Evolutionary conservation across 139 green algal genomes (phyloP).

Genomic region (Chlamydomonas asymmetrica): DNA sequence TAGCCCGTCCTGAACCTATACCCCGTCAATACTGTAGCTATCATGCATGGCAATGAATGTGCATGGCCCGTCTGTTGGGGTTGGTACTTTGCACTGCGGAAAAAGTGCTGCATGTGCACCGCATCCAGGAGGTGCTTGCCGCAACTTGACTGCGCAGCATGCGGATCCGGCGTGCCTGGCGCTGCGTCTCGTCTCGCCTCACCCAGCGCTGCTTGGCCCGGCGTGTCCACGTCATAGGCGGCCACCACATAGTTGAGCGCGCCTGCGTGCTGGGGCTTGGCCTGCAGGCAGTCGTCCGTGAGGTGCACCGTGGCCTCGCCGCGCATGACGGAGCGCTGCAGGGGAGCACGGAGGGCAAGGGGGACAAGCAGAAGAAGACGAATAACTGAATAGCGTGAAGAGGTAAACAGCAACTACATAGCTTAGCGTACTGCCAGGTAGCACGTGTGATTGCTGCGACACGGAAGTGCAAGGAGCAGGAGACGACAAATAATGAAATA

Average conservation of each 20-base stretch:
- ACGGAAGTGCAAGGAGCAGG: too few relatives aligned
- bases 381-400: background rate
- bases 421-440: background rate
- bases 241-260: constrained; percentile 8
- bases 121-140: background rate
- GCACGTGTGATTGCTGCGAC: background rate
- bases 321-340: background rate
- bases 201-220: background rate
- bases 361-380: background rate
- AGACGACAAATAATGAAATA: too few relatives aligned
- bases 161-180: background rate
- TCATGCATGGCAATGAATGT: background rate
- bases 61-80: background rate
- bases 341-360: background rate
- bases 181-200: background rate
- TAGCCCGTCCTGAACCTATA: too few relatives aligned
- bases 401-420: background rate
- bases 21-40: too few relatives aligned
- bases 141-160: background rate
- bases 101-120: background rate
- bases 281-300: background rate
- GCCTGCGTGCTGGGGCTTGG: background rate
- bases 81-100: background rate
- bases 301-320: too few relatives aligned
- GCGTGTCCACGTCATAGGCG: constrained; percentile 10